These are phyloP conservation scores for Cinnamomum chago DNA, from an alignment of 164 flowering plant species.

Conservation along the genomic window DNA sequence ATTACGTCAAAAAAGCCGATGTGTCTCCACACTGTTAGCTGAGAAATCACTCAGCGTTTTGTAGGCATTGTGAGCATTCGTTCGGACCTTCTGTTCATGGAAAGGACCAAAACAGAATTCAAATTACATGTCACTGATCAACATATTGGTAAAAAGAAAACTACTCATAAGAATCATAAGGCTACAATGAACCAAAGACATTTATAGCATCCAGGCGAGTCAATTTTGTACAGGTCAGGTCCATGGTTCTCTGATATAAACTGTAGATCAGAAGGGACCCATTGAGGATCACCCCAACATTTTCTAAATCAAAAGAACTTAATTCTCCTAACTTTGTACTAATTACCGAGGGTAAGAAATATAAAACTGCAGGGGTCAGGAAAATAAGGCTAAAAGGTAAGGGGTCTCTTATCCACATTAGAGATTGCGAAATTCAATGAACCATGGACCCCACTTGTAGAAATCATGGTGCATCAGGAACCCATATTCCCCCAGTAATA, in stretches of 20 bases:
- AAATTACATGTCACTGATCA: neutral
- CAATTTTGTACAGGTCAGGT: neutral
- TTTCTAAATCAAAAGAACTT: neutral
- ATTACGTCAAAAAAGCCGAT: neutral
- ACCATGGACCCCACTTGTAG: neutral
- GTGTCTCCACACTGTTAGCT: neutral
- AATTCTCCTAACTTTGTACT: neutral
- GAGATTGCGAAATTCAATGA: neutral
- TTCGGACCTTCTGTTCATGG: constrained; percentile 1
- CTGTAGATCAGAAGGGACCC: neutral
- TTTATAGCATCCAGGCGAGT: neutral
- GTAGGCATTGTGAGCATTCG: neutral
- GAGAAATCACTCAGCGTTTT: neutral
- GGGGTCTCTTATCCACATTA: neutral
- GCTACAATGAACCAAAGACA: no score
- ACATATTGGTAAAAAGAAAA: neutral
- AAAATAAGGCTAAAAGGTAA: neutral
- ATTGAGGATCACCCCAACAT: no score
- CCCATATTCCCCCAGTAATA: neutral
- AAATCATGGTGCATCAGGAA: neutral
- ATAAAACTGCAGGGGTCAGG: neutral
- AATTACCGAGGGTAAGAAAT: neutral
- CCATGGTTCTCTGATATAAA: neutral
- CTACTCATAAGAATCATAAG: neutral
- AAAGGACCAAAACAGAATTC: neutral